phyloP scores from a whole-genome alignment of 306 rosid genomes.

The Trifolium subterraneum region DNA sequence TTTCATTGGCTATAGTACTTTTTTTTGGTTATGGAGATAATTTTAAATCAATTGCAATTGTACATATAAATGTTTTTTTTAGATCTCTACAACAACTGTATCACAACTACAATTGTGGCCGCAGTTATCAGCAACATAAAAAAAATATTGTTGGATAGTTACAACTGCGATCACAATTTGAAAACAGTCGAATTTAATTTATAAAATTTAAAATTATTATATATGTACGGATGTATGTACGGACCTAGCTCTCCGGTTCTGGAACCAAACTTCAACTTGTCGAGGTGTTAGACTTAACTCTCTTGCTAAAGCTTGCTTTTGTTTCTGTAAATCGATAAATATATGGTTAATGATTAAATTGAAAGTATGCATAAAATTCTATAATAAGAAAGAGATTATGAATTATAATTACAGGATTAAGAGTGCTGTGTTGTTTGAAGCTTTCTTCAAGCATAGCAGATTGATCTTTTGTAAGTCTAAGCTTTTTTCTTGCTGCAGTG shows the following conservation, averaged over 20 bases:
- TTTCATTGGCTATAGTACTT: not conserved
- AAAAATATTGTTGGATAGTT: no score
- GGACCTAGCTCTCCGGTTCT: constrained; percentile 93
- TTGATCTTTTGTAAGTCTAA: constrained; percentile 86
- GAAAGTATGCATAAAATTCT: not conserved
- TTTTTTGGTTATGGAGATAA: no score
- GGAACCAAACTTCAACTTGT: constrained; percentile 99
- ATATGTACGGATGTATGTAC: not conserved
- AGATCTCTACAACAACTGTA: not conserved
- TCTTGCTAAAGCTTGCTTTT: constrained; percentile 90
- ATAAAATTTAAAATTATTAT: not conserved
- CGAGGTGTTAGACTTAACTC: constrained; percentile 79
- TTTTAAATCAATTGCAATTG: not conserved
- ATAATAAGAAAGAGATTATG: not conserved
- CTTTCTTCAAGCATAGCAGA: constrained; percentile 91
- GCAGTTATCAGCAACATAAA: not conserved
- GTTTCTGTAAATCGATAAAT: constrained; percentile 62
- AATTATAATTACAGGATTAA: constrained; percentile 73
- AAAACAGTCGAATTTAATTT: not conserved
- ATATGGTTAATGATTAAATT: not conserved
- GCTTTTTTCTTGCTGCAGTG: constrained; percentile 86
- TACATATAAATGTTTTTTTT: no score
- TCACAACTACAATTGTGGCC: no score
- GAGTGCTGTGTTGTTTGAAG: constrained; percentile 94
- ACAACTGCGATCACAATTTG: not conserved